These are phyloP conservation scores for Trichosporon sp. DNA, from an alignment of 1,284 basidiomycete species.

Conservation along the genomic window DNA sequence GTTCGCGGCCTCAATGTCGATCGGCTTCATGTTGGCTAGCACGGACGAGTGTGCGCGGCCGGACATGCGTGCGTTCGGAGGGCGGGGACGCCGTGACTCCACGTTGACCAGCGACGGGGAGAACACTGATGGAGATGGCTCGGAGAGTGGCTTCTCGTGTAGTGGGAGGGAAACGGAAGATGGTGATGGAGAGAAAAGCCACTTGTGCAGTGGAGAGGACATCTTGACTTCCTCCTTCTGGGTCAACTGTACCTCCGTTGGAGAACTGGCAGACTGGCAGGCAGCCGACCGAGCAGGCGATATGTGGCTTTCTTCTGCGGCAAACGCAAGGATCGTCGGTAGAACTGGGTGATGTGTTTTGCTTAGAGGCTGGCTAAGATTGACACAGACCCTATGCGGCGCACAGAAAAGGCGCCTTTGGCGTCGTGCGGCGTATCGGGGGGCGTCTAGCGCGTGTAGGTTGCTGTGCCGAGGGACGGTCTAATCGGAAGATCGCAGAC, in stretches of 20 bases:
- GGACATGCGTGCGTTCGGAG: not conserved
- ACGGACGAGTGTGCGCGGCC: constrained; percentile 11
- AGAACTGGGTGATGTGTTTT: not conserved
- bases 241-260: no score
- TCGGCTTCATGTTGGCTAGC: constrained; percentile 11
- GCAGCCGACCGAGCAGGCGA: not conserved
- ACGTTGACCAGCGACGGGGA: constrained; percentile 3
- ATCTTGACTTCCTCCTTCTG: no score
- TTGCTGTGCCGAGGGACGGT: no score
- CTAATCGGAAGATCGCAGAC: no score
- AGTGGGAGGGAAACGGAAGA: constrained; percentile 26
- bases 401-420: not conserved
- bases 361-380: not conserved
- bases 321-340: not conserved
- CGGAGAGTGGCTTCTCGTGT: not conserved
- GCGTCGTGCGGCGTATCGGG: not conserved
- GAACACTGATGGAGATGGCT: not conserved
- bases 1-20: constrained; percentile 14
- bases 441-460: no score
- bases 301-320: not conserved
- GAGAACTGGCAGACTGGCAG: not conserved
- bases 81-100: not conserved
- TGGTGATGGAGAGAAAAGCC: constrained; percentile 44
- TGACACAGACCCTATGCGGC: not conserved
- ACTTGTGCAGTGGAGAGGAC: constrained; percentile 43